These are phyloP conservation scores for Tillandsia leiboldiana DNA, from an alignment of 176 grass and related monocot genomes.

Conservation along the genomic window DNA sequence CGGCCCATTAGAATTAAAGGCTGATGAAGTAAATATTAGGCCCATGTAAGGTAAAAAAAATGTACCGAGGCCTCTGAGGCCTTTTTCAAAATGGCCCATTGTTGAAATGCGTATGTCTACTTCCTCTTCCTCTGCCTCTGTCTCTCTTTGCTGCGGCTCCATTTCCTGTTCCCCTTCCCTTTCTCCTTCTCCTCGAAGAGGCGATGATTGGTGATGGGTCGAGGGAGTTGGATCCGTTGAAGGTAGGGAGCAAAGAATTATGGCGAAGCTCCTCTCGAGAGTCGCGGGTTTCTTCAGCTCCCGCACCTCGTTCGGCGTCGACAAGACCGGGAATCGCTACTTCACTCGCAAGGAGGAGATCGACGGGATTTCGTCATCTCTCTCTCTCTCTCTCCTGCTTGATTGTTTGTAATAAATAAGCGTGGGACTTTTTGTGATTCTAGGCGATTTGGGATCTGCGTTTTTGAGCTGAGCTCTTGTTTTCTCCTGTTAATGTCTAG, in stretches of 20 bases:
- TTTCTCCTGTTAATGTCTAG: too few species aligned
- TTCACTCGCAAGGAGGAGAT: constrained; percentile 70
- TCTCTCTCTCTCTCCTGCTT: neutral
- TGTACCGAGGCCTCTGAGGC: too few species aligned
- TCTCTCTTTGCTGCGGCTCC: too few species aligned
- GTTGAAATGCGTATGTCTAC: too few species aligned
- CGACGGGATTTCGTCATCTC: constrained; percentile 44
- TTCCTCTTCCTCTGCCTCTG: too few species aligned
- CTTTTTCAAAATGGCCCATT: too few species aligned
- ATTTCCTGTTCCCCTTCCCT: too few species aligned
- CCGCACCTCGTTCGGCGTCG: constrained; percentile 58
- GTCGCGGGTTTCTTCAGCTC: constrained; percentile 58
- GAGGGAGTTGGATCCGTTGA: neutral
- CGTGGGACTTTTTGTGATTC: neutral
- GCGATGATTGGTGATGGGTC: neutral
- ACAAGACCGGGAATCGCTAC: constrained; percentile 74
- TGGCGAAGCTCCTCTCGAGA: constrained; percentile 65
- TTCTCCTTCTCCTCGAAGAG: too few species aligned
- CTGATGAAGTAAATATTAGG: too few species aligned
- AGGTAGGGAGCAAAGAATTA: constrained; percentile 11
- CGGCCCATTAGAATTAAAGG: too few species aligned
- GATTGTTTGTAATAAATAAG: neutral
- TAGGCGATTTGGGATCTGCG: neutral
- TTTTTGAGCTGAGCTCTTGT: too few species aligned
- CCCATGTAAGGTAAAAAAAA: too few species aligned